Conservation (phyloP, 2,329 filamentous ascomycete species). For the Aspergillus tubingensis region DNA sequence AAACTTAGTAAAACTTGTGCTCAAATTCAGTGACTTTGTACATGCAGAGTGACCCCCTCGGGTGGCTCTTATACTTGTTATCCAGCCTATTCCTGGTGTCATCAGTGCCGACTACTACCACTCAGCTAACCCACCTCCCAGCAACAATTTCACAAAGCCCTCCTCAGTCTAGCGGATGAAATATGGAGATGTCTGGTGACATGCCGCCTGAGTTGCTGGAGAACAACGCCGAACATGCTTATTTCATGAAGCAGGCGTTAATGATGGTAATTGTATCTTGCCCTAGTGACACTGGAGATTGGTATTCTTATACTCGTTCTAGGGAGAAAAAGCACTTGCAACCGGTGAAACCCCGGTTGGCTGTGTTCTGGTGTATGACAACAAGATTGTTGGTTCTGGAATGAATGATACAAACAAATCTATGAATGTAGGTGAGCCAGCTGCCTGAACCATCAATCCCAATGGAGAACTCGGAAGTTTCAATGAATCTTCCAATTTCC, state of each 20-base stretch:
- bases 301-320: constrained; percentile 3
- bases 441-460: neutral
- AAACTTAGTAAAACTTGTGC: no score
- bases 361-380: constrained; percentile 84
- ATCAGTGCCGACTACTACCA: neutral
- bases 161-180: neutral
- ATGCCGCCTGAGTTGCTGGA: neutral
- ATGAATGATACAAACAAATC: constrained; percentile 98
- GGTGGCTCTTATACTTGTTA: neutral
- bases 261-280: constrained; percentile 65
- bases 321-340: constrained; percentile 82
- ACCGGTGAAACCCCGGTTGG: constrained; percentile 95
- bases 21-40: neutral
- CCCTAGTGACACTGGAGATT: constrained; percentile 5
- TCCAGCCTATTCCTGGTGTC: neutral
- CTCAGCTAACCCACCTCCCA: neutral
- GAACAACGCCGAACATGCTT: constrained; percentile 46
- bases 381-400: constrained; percentile 77
- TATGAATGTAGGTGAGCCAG: constrained; percentile 56
- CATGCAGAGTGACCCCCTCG: neutral
- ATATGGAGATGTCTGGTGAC: neutral
- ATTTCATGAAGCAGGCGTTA: constrained; percentile 83
- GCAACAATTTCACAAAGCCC: neutral
- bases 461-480: neutral
- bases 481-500: no score